Conservation (phyloP, 2,329 filamentous ascomycete species). For the Fusarium buharicum region DNA sequence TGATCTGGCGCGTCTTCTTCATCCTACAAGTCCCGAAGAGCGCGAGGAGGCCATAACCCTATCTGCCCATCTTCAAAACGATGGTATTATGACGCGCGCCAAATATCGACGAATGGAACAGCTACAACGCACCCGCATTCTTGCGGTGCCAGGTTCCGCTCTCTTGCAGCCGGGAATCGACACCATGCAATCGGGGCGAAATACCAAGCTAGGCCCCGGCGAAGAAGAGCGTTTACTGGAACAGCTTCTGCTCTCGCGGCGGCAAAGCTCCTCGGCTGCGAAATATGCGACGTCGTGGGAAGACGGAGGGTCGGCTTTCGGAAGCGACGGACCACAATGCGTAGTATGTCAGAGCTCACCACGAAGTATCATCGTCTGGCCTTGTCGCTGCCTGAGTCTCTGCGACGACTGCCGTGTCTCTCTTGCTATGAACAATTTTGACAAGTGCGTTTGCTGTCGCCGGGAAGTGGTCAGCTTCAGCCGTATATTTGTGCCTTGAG, state of each 20-base stretch:
- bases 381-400: conserved; percentile 90
- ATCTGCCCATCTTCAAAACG: conserved; percentile 78
- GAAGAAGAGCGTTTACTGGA: conserved; percentile 71
- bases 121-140: conserved; percentile 74
- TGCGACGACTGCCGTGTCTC: conserved; percentile 96
- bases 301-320: conserved; percentile 77
- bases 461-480: conserved; percentile 90
- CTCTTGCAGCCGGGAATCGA: conserved; percentile 28
- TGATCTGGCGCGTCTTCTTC: conserved; percentile 81
- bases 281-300: conserved; percentile 64
- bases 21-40: conserved; percentile 81
- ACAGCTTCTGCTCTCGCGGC: conserved; percentile 66
- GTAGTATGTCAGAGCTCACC: conserved; percentile 92
- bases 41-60: conserved; percentile 83
- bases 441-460: conserved; percentile 94
- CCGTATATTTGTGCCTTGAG: conserved; percentile 82
- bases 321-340: conserved; percentile 79
- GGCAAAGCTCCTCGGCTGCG: conserved; percentile 44
- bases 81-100: conserved; percentile 82
- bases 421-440: conserved; percentile 96
- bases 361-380: conserved; percentile 93
- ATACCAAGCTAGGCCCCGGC: conserved; percentile 60
- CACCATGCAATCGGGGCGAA: conserved; percentile 30
- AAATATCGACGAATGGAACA: conserved; percentile 76
- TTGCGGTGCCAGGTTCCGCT: conserved; percentile 48